These are phyloP conservation scores for Trametes gibbosa DNA, from an alignment of 768 basidiomycete genomes.

Conservation along the genomic window DNA sequence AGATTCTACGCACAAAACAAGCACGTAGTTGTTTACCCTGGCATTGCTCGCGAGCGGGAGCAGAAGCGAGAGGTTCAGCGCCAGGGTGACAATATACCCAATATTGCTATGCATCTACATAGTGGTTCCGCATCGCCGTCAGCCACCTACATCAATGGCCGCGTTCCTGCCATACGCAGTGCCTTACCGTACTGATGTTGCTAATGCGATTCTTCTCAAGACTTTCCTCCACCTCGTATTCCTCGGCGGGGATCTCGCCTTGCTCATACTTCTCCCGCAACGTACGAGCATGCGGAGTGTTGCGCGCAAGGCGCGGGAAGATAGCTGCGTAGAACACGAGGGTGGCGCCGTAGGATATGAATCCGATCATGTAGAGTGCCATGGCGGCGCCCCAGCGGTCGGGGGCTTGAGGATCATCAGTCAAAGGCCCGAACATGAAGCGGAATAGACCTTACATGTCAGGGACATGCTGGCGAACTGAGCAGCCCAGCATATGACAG, in stretches of 20 bases:
- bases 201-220: conserved; percentile 84
- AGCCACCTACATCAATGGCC: neutral
- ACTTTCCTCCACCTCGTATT: conserved; percentile 72
- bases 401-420: conserved; percentile 35
- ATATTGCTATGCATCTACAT: conserved; percentile 66
- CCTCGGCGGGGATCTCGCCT: conserved; percentile 57
- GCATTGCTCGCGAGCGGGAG: conserved; percentile 58
- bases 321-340: conserved; percentile 77
- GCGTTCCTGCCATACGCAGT: neutral
- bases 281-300: conserved; percentile 60
- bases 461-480: conserved; percentile 77
- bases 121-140: neutral
- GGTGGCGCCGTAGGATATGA: conserved; percentile 76
- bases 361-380: conserved; percentile 77
- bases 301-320: conserved; percentile 80
- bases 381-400: conserved; percentile 73
- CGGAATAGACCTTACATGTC: conserved; percentile 46
- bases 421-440: neutral
- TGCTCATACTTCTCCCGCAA: conserved; percentile 55
- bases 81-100: conserved; percentile 64
- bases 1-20: conserved; percentile 54
- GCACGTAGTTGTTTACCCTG: conserved; percentile 69
- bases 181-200: conserved; percentile 73
- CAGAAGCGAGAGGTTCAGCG: conserved; percentile 68
- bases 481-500: conserved; percentile 75